phyloP scores from a whole-genome alignment of 2,329 filamentous ascomycete species.

The Cordyceps javanica region DNA sequence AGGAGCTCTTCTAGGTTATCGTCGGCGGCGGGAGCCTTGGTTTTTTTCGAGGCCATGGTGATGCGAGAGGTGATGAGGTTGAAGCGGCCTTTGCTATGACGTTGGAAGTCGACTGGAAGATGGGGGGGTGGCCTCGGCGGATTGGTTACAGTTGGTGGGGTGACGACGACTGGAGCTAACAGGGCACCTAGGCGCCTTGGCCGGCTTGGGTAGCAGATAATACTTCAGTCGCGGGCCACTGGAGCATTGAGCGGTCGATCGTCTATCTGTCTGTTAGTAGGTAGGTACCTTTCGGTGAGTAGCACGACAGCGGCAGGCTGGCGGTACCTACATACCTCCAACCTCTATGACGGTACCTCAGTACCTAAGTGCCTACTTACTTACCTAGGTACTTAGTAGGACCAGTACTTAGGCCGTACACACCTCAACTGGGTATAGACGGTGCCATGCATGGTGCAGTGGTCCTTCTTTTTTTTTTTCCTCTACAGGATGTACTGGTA shows the following conservation, averaged over 20 bases:
- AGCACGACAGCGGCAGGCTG: too few species aligned
- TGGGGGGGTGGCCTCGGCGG: neutral
- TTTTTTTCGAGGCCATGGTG: conserved; percentile 54
- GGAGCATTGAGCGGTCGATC: too few species aligned
- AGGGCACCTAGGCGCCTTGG: neutral
- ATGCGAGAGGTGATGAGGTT: neutral
- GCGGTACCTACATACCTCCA: too few species aligned
- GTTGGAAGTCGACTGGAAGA: neutral
- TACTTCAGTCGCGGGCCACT: too few species aligned
- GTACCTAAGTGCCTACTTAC: neutral
- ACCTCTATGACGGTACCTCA: too few species aligned
- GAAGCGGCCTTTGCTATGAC: conserved; percentile 2
- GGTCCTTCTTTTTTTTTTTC: too few species aligned
- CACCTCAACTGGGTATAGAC: too few species aligned
- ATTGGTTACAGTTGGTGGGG: conserved; percentile 15
- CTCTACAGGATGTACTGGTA: too few species aligned
- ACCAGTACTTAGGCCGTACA: too few species aligned
- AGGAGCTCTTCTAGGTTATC: conserved; percentile 63
- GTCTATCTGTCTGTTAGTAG: too few species aligned
- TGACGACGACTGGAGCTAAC: neutral
- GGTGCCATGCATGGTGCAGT: too few species aligned
- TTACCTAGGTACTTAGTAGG: neutral
- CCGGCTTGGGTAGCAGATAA: neutral
- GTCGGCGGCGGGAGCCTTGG: conserved; percentile 47
- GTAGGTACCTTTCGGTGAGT: too few species aligned